Percentiles rank a stretch among this genome's conserved stretches.
Evolutionary conservation across 208 protist genomes (phyloP).

Genomic region (Trichomonas vaginalis): DNA sequence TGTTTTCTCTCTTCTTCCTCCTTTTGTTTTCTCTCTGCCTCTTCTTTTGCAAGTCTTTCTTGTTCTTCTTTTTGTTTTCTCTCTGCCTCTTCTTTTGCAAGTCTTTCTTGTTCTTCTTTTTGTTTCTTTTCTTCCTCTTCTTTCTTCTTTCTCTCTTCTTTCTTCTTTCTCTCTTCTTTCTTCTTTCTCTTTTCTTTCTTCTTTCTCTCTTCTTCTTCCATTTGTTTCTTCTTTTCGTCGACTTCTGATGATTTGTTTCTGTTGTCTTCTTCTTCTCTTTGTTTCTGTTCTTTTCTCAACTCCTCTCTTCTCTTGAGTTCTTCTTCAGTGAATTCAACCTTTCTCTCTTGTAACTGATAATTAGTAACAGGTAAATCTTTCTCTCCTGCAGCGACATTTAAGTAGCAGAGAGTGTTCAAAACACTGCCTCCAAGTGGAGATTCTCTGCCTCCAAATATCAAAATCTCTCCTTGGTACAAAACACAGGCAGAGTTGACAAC

Average conservation of each 20-base stretch:
- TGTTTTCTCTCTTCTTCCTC: too few relatives aligned
- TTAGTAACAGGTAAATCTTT: not conserved
- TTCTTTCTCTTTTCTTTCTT: not conserved
- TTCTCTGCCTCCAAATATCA: not conserved
- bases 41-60: too few relatives aligned
- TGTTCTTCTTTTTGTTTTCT: too few relatives aligned
- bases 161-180: not conserved
- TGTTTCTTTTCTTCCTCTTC: not conserved
- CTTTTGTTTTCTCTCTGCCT: too few relatives aligned
- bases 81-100: too few relatives aligned
- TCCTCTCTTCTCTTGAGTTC: not conserved
- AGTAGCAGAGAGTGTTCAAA: not conserved
- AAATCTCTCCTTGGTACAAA: not conserved
- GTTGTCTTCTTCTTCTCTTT: not conserved
- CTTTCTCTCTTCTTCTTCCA: not conserved
- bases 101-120: not conserved
- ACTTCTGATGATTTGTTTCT: not conserved
- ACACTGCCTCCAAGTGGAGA: not conserved
- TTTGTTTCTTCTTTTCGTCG: not conserved
- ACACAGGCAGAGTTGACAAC: not conserved
- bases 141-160: not conserved
- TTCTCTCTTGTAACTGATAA: not conserved
- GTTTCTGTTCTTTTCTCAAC: not conserved
- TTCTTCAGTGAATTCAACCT: not conserved
- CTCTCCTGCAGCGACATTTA: not conserved